Conservation (phyloP, 2,329 filamentous ascomycete genomes). For the Grosmannia penicillata region DNA sequence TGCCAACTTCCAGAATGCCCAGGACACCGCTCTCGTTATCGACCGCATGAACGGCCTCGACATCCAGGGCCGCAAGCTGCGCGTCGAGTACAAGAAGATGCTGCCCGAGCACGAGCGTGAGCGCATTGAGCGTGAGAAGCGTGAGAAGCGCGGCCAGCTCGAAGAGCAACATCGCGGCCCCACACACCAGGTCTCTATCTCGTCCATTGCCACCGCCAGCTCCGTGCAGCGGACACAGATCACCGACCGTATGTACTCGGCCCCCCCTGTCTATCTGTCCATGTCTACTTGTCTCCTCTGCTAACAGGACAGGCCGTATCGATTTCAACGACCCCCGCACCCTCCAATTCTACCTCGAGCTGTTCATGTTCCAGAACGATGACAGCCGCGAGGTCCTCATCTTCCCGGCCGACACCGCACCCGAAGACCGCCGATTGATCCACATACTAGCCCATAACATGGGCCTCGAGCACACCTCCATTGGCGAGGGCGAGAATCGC, state of each 20-base stretch:
- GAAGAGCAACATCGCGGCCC: slow-evolving; percentile 85
- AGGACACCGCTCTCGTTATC: slow-evolving; percentile 87
- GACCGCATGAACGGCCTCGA: slow-evolving; percentile 92
- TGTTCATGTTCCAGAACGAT: slow-evolving; percentile 72
- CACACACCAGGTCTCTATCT: slow-evolving; percentile 81
- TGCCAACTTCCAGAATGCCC: slow-evolving; percentile 91
- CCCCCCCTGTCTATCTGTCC: background rate
- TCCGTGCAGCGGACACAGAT: slow-evolving; percentile 3
- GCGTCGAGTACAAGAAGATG: slow-evolving; percentile 99
- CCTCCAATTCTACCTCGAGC: slow-evolving; percentile 77
- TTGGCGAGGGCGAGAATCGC: slow-evolving; percentile 72
- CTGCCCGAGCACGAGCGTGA: slow-evolving; percentile 86
- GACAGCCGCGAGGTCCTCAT: slow-evolving; percentile 59
- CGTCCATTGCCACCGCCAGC: slow-evolving; percentile 39
- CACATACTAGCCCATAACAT: slow-evolving; percentile 94
- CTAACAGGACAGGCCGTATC: slow-evolving; percentile 23
- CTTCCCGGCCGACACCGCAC: slow-evolving; percentile 67
- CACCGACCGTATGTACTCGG: slow-evolving; percentile 2
- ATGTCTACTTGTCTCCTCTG: background rate
- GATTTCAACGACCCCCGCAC: slow-evolving; percentile 86
- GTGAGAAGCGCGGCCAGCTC: slow-evolving; percentile 85
- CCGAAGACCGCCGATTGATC: slow-evolving; percentile 74
- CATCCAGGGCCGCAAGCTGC: slow-evolving; percentile 81
- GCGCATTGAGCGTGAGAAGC: slow-evolving; percentile 91
- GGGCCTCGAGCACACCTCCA: slow-evolving; percentile 79